These are phyloP conservation scores for Chlamydomonas sphaeroides DNA, from an alignment of 139 green algal species.

Conservation along the genomic window DNA sequence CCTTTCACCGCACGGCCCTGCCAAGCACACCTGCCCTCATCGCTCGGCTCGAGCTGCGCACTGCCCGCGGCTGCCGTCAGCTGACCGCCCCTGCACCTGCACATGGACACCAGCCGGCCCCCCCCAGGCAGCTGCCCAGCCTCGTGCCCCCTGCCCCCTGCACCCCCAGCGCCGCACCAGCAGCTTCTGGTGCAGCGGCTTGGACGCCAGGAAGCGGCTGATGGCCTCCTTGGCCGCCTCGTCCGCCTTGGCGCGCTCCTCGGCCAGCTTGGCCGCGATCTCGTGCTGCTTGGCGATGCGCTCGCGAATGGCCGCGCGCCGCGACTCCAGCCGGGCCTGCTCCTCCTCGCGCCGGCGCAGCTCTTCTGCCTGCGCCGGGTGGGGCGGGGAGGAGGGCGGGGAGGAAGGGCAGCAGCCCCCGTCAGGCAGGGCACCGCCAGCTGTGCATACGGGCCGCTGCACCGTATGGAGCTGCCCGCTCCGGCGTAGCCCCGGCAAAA, in stretches of 20 bases:
- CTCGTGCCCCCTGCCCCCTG: not conserved
- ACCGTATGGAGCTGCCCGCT: not conserved
- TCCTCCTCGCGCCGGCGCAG: constrained; percentile 31
- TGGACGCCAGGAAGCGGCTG: constrained; percentile 33
- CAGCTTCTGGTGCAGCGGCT: constrained; percentile 53
- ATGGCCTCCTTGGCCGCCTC: constrained; percentile 38
- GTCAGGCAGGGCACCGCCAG: not conserved
- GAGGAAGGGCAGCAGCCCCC: not conserved
- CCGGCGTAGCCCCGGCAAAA: no score
- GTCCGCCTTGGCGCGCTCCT: constrained; percentile 44
- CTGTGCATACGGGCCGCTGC: no score
- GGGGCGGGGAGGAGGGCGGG: not conserved
- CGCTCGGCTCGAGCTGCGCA: not conserved
- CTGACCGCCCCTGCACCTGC: no score
- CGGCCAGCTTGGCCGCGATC: constrained; percentile 30
- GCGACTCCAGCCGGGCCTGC: constrained; percentile 45
- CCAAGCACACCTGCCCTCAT: not conserved
- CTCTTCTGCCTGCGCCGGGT: not conserved
- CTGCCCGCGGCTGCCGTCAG: no score
- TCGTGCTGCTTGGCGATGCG: constrained; percentile 54
- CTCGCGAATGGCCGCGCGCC: constrained; percentile 43
- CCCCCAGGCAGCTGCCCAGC: not conserved
- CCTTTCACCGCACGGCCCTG: no score
- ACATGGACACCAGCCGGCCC: no score
- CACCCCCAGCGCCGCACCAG: not conserved